Percentiles rank a stretch among this genome's conserved stretches.
phyloP scores from a whole-genome alignment of 257 asterid species.

The Marsdenia floribunda region DNA sequence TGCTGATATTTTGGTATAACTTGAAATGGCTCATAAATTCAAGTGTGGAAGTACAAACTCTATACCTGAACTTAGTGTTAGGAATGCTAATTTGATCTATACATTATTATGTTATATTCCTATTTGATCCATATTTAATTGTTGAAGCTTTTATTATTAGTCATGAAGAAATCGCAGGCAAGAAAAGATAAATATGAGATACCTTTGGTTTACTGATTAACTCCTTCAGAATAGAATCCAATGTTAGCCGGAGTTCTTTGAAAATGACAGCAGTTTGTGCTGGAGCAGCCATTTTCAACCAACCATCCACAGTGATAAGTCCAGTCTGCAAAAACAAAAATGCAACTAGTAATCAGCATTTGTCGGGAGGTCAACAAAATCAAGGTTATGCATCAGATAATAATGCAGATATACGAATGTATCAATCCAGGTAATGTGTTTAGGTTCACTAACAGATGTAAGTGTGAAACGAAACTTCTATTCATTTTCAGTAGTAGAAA shows the following conservation, averaged over 20 bases:
- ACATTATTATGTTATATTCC: no score
- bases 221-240: conserved; percentile 75
- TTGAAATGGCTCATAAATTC: neutral
- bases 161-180: conserved; percentile 2
- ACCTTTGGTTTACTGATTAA: conserved; percentile 89
- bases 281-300: conserved; percentile 87
- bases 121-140: neutral
- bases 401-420: neutral
- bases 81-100: neutral
- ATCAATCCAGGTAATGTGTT: neutral
- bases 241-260: conserved; percentile 76
- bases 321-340: conserved; percentile 62
- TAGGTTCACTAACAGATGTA: neutral
- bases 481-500: neutral
- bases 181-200: conserved; percentile 11
- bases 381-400: neutral
- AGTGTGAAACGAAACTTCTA: neutral
- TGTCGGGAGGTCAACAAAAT: neutral
- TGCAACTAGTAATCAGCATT: conserved; percentile 11
- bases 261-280: conserved; percentile 96
- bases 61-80: neutral
- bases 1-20: neutral
- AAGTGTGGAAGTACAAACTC: no score
- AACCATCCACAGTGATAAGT: conserved; percentile 59
- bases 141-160: neutral